Conservation (phyloP, 768 basidiomycete genomes). For the Kwoniella botswanensis region DNA sequence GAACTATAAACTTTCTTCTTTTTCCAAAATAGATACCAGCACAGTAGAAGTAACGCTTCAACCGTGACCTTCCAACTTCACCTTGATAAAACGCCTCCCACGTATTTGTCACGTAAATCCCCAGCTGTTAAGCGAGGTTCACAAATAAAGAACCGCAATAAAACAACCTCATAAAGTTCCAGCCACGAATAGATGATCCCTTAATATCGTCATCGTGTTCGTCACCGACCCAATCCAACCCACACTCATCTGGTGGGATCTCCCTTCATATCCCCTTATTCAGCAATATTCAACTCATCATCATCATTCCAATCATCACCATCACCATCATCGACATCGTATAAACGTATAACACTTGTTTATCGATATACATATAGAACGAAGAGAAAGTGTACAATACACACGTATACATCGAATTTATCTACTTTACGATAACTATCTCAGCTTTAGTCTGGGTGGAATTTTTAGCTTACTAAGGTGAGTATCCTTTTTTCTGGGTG, state of each 20-base stretch:
- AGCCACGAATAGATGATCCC: background rate
- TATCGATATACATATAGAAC: background rate
- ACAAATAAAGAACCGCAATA: background rate
- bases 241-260: background rate
- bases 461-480: constrained; percentile 11
- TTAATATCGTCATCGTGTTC: constrained; percentile 10
- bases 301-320: background rate
- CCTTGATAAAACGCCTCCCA: background rate
- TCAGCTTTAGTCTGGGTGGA: background rate
- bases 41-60: background rate
- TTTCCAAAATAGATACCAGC: too few species aligned
- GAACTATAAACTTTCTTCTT: too few species aligned
- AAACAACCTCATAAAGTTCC: constrained; percentile 1
- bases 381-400: background rate
- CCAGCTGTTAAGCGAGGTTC: background rate
- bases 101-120: background rate
- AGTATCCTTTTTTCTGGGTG: constrained; percentile 2
- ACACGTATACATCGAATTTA: background rate
- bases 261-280: background rate
- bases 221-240: constrained; percentile 4
- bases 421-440: background rate
- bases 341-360: background rate
- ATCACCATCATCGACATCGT: background rate
- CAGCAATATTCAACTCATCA: background rate
- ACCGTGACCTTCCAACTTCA: background rate